A percentile compares a stretch with the other conserved stretches of the same genome.
These are phyloP conservation scores for Trichoderma atroviride DNA, from an alignment of 2,329 filamentous ascomycete species.

Conservation along the genomic window DNA sequence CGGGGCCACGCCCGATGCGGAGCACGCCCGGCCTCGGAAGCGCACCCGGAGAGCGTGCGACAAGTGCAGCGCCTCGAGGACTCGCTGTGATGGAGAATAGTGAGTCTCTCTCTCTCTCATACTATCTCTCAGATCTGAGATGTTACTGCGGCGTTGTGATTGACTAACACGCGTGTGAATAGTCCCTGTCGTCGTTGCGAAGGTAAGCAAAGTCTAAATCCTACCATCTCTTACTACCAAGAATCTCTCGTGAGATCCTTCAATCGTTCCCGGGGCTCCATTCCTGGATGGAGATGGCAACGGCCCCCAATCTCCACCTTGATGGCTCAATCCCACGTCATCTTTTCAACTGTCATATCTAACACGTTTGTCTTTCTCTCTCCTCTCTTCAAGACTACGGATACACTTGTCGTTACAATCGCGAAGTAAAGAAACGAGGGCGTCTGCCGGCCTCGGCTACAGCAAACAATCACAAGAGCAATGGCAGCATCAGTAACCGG, in stretches of 20 bases:
- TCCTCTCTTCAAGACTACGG: slow-evolving; percentile 39
- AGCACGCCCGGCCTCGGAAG: slow-evolving; percentile 36
- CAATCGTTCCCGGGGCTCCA: not conserved
- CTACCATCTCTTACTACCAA: not conserved
- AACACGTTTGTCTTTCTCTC: not conserved
- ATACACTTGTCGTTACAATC: slow-evolving; percentile 43
- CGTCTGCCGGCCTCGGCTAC: slow-evolving; percentile 37
- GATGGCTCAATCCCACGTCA: not conserved
- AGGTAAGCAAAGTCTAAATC: slow-evolving; percentile 34
- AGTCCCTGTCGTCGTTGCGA: slow-evolving; percentile 41
- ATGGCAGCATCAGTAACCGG: slow-evolving; percentile 5
- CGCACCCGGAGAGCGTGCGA: slow-evolving; percentile 38
- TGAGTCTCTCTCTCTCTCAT: slow-evolving; percentile 34
- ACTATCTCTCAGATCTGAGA: too few relatives aligned
- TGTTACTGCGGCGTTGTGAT: not conserved
- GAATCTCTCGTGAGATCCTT: not conserved
- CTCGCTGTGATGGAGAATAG: slow-evolving; percentile 49
- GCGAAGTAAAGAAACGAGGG: slow-evolving; percentile 43
- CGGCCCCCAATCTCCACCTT: not conserved
- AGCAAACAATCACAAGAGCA: not conserved
- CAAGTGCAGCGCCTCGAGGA: slow-evolving; percentile 44
- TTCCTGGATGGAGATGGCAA: not conserved
- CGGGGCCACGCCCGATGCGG: slow-evolving; percentile 18
- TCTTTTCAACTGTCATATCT: not conserved
- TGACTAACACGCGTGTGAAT: slow-evolving; percentile 20